phyloP scores from a whole-genome alignment of 331 rosid genomes.

The Phaseolus coccineus region DNA sequence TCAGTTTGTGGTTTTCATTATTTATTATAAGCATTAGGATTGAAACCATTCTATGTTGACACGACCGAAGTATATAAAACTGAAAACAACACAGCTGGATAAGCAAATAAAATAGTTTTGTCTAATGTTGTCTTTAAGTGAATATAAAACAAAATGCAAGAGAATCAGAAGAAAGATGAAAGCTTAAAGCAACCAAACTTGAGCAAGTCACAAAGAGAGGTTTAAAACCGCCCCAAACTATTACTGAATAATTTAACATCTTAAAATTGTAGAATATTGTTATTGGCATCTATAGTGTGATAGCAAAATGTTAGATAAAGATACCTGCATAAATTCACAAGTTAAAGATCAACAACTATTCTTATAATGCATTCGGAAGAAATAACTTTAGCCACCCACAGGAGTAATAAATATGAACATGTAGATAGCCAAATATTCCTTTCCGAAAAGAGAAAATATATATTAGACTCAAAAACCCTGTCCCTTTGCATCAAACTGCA shows the following conservation, averaged over 20 bases:
- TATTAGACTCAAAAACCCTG: conserved; percentile 25
- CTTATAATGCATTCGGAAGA: conserved; percentile 52
- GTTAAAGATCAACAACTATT: conserved; percentile 61
- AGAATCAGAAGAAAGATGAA: conserved; percentile 35
- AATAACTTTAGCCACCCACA: conserved; percentile 43
- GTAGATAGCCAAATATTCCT: conserved; percentile 46
- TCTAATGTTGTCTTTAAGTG: conserved; percentile 43
- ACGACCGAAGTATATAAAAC: conserved; percentile 52
- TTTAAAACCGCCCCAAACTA: conserved; percentile 35
- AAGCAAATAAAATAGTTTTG: conserved; percentile 39
- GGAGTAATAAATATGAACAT: conserved; percentile 37
- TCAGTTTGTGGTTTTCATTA: neutral
- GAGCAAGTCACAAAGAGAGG: conserved; percentile 28
- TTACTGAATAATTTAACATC: conserved; percentile 13
- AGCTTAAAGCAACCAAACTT: conserved; percentile 26
- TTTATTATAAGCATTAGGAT: conserved; percentile 33
- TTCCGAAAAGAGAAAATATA: conserved; percentile 46
- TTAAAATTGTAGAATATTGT: conserved; percentile 52
- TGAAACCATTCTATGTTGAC: conserved; percentile 51
- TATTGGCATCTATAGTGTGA: conserved; percentile 54
- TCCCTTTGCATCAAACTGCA: conserved; percentile 46
- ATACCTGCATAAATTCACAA: conserved; percentile 67
- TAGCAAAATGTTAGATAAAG: conserved; percentile 56
- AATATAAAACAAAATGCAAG: conserved; percentile 30
- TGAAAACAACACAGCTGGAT: conserved; percentile 51